Conservation (phyloP, 306 rosid species). For the Ormosia semicastrata region DNA sequence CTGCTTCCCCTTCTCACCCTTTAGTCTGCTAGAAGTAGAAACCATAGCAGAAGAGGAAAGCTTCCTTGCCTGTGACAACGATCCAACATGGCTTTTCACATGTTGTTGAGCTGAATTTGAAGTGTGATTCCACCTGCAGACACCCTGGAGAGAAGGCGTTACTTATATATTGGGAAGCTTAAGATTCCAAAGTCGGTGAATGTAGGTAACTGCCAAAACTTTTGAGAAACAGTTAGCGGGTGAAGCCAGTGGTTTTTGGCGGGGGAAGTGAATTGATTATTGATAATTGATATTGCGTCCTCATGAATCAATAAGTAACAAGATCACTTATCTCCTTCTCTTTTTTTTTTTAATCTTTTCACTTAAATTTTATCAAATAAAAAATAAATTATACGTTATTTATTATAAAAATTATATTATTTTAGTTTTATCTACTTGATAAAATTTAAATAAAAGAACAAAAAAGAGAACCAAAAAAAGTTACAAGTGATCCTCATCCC, state of each 20-base stretch:
- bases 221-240: background rate
- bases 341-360: too few relatives aligned
- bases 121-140: constrained; percentile 49
- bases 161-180: background rate
- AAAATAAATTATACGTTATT: too few relatives aligned
- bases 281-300: too few relatives aligned
- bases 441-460: too few relatives aligned
- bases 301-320: too few relatives aligned
- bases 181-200: background rate
- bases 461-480: too few relatives aligned
- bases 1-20: constrained; percentile 39
- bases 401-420: too few relatives aligned
- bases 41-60: constrained; percentile 46
- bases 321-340: too few relatives aligned
- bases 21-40: constrained; percentile 21
- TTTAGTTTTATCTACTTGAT: too few relatives aligned
- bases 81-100: constrained; percentile 31
- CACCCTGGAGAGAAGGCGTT: background rate
- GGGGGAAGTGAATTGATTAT: background rate
- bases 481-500: too few relatives aligned
- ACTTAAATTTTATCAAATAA: too few relatives aligned
- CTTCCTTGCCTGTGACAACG: constrained; percentile 40
- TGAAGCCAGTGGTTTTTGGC: background rate
- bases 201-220: background rate
- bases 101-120: constrained; percentile 44